Evolutionary conservation across 768 basidiomycete species (phyloP).

Genomic region (Pisolithus tinctorius): DNA sequence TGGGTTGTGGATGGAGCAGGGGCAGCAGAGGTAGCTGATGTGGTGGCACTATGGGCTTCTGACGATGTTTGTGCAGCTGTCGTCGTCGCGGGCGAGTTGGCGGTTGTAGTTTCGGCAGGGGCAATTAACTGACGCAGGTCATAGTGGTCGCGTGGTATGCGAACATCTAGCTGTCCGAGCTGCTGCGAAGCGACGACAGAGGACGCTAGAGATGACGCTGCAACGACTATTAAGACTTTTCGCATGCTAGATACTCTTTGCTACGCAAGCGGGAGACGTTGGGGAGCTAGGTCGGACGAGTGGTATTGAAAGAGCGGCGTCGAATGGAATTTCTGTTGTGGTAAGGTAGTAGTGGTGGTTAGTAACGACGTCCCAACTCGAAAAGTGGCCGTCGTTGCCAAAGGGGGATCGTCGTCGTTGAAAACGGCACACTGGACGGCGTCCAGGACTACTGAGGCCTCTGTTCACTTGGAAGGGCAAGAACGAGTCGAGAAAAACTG

Average conservation of each 20-base stretch:
- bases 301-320: conserved; percentile 16
- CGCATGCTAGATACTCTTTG: conserved; percentile 18
- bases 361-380: conserved; percentile 10
- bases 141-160: background rate
- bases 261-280: conserved; percentile 3
- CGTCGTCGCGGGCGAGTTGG: background rate
- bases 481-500: background rate
- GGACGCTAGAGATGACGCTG: conserved; percentile 20
- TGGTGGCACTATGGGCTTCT: conserved; percentile 1
- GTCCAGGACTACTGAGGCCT: background rate
- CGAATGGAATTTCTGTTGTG: conserved; percentile 13
- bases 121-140: conserved; percentile 9
- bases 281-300: background rate
- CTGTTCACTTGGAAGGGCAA: background rate
- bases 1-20: background rate
- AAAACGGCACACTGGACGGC: conserved; percentile 1
- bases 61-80: conserved; percentile 1
- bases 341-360: too few species aligned
- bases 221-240: conserved; percentile 17
- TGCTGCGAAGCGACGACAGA: conserved; percentile 18
- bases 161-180: conserved; percentile 11
- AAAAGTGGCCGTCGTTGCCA: conserved; percentile 7
- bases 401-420: background rate
- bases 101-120: conserved; percentile 1
- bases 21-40: conserved; percentile 10